Base-by-base conservation (phyloP, 2,329 filamentous ascomycete species). In the Aspergillus intermedius region DNA sequence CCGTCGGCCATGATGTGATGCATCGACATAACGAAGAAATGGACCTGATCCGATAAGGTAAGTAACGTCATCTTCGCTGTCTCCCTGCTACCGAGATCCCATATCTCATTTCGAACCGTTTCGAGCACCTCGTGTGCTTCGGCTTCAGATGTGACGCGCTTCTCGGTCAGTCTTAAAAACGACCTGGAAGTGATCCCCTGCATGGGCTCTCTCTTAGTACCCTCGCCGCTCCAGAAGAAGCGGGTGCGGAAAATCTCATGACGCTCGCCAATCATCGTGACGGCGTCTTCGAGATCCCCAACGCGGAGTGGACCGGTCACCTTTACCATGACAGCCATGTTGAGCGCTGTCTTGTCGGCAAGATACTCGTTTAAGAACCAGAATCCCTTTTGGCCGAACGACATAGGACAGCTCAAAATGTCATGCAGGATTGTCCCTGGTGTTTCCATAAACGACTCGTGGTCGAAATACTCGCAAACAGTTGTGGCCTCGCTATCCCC, bases 1-100 rank as follows among this genome's bases (percentile, higher is more conserved):
- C 71, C 74, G 49, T 80, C 77, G 61, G 79, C 66, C 32, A 62
- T 52, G 28, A 79, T 77, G 52, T 78, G 75, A 47, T 78, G 76
- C 39, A 62, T 64, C 0, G 58, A 56, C 10, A 79, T 19, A 0
- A 80, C 17, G 3, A 78, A 51, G 47, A 58, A 69, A 51, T 75
- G 68, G 0, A 50, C 35, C 10, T 17, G 19, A 25, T 9, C 10
- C 0, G 62, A 64, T 9, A 63, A 56, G 0, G 68, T 58, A 3
- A 77, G 56, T 1, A 76, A 56, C 1, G 39, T 21, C 2, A 51
- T 35, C 1, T 45, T 37, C 4, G 49, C 37, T 3, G 9, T 19
- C 30, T 68, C 50, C n/a, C 69, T 68, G 5, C 47, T 53, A 19
- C 60, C 62, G 5, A 78, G 48, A 45, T 74, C 66, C 23, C 63